Percentiles rank a stretch among this genome's conserved stretches.
These are phyloP conservation scores for Ophiostoma novo-ulmi DNA, from an alignment of 2,329 filamentous ascomycete genomes.

Conservation along the genomic window DNA sequence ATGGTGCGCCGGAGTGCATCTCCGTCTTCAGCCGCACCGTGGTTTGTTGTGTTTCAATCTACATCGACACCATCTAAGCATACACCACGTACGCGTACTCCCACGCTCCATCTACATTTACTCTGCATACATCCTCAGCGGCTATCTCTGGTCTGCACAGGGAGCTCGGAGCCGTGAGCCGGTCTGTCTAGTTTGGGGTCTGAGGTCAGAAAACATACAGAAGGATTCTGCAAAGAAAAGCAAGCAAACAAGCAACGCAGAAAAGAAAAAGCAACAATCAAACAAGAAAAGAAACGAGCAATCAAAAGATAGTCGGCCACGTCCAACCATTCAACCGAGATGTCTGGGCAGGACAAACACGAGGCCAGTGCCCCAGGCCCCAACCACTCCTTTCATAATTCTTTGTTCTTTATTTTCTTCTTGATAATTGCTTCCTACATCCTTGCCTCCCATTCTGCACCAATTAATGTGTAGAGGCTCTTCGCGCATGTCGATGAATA, in stretches of 20 bases:
- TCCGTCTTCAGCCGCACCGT: background rate
- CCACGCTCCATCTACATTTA: background rate
- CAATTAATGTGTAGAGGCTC: background rate
- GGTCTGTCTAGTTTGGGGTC: background rate
- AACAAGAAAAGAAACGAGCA: background rate
- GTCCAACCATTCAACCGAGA: background rate
- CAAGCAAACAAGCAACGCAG: background rate
- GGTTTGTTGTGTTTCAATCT: background rate
- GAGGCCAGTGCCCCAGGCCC: background rate
- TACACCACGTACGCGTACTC: background rate
- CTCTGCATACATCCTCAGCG: background rate
- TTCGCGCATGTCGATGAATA: background rate
- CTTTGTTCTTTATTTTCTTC: background rate
- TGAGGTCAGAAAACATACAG: no score
- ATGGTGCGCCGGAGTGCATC: background rate
- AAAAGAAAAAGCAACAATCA: background rate
- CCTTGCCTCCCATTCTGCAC: background rate
- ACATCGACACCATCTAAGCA: background rate
- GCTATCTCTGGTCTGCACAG: background rate
- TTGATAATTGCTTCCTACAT: background rate
- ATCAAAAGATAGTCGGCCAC: background rate
- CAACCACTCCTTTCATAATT: background rate
- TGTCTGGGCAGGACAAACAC: background rate
- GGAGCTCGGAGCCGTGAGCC: background rate
- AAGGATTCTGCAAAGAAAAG: background rate